phyloP scores from a whole-genome alignment of 2,329 filamentous ascomycete genomes.

The Colletotrichum eremochloae region DNA sequence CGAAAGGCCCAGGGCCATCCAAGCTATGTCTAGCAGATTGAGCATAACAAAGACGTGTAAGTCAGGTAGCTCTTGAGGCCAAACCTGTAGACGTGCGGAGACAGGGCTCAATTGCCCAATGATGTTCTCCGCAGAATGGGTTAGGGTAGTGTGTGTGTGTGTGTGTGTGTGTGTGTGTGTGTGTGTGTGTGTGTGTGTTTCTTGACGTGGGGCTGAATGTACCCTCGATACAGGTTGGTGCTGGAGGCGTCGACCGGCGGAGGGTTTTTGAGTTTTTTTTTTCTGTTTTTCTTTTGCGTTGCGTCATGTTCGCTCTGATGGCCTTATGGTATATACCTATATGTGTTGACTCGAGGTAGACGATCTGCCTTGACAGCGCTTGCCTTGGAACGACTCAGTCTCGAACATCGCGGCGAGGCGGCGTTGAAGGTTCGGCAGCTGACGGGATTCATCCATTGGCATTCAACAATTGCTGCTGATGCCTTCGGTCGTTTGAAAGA shows the following conservation, averaged over 20 bases:
- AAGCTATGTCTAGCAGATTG: no score
- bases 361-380: background rate
- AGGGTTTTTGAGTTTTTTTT: no score
- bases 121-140: conserved; percentile 1
- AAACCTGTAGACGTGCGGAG: background rate
- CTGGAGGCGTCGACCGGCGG: background rate
- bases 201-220: conserved; percentile 11
- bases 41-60: background rate
- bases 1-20: background rate
- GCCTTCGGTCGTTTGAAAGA: no score
- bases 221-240: background rate
- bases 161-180: background rate
- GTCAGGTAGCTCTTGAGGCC: no score
- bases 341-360: background rate
- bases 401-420: background rate
- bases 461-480: no score
- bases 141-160: conserved; percentile 16
- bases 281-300: background rate
- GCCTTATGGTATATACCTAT: background rate
- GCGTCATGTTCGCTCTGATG: background rate
- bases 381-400: background rate
- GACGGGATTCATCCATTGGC: background rate
- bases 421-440: background rate
- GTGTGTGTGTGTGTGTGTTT: background rate
- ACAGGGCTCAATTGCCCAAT: conserved; percentile 5